A percentile compares a stretch with the other conserved stretches of the same genome.
Evolutionary conservation across 108 stramenopile genomes (phyloP).

Genomic region (Nitzschia sp.): DNA sequence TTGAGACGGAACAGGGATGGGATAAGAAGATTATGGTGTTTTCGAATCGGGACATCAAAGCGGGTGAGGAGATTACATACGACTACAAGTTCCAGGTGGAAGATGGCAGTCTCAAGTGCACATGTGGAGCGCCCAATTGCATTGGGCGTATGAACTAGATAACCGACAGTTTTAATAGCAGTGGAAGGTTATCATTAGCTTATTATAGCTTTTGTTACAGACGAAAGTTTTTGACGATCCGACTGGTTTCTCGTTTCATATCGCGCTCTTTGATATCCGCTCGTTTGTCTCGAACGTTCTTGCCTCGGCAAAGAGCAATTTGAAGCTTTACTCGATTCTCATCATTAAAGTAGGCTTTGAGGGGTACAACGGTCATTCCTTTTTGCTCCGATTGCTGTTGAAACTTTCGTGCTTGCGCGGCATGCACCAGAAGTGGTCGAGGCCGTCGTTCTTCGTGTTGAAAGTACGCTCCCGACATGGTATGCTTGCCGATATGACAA

Average conservation of each 20-base stretch:
- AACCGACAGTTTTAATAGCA: neutral
- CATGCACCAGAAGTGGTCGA: constrained; percentile 61
- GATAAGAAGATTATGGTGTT: constrained; percentile 88
- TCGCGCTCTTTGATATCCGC: constrained; percentile 80
- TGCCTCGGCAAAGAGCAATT: constrained; percentile 81
- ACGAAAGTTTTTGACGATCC: constrained; percentile 80
- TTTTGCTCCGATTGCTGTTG: constrained; percentile 40
- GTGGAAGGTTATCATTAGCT: neutral
- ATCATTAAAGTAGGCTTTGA: constrained; percentile 90
- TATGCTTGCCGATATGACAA: constrained; percentile 82
- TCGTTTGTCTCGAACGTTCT: constrained; percentile 85
- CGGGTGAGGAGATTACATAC: constrained; percentile 92
- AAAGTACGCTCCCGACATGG: constrained; percentile 73
- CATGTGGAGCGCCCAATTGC: constrained; percentile 79
- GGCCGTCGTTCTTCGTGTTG: constrained; percentile 79
- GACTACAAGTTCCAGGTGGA: constrained; percentile 93
- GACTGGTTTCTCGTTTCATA: constrained; percentile 61
- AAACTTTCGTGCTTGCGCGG: constrained; percentile 58
- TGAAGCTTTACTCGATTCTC: constrained; percentile 79
- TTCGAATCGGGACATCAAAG: constrained; percentile 75
- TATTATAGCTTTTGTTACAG: constrained; percentile 6
- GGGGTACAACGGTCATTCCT: constrained; percentile 74
- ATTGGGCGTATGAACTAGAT: constrained; percentile 73
- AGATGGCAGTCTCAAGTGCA: constrained; percentile 71
- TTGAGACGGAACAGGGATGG: constrained; percentile 52